These are phyloP conservation scores for Sugiyamaella grinbergsii DNA, from an alignment of 1,139 yeast genomes.

Conservation along the genomic window DNA sequence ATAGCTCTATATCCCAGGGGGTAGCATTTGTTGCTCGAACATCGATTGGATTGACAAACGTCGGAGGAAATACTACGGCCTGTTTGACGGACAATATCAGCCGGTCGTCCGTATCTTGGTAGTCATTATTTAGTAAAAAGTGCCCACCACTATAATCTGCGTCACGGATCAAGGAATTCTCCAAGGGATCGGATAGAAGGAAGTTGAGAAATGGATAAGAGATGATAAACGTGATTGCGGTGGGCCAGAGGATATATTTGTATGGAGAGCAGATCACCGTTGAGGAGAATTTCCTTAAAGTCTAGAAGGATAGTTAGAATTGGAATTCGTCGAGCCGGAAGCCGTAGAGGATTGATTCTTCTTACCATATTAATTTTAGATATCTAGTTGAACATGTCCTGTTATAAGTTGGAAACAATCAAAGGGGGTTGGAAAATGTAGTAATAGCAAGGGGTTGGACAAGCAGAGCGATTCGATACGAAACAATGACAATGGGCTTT, in stretches of 20 bases:
- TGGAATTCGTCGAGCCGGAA: too few species aligned
- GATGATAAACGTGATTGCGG: slow-evolving; percentile 52
- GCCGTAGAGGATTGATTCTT: too few species aligned
- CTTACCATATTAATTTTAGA: too few species aligned
- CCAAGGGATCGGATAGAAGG: slow-evolving; percentile 32
- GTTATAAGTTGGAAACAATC: too few species aligned
- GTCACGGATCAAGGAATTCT: slow-evolving; percentile 14
- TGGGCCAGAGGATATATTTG: slow-evolving; percentile 53
- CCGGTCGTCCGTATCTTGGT: too few species aligned
- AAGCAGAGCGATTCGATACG: too few species aligned
- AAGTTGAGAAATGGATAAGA: slow-evolving; percentile 54
- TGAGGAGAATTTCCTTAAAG: slow-evolving; percentile 35
- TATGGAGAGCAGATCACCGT: slow-evolving; percentile 47
- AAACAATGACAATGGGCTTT: too few species aligned
- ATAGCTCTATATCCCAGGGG: slow-evolving; percentile 6
- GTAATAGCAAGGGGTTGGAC: too few species aligned
- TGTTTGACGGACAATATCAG: slow-evolving; percentile 39
- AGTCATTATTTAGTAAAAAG: too few species aligned
- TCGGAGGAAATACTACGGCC: slow-evolving; percentile 41
- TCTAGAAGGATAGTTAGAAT: slow-evolving; percentile 15
- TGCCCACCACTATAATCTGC: neutral
- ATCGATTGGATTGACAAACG: slow-evolving; percentile 30
- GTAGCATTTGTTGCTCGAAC: neutral
- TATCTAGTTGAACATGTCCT: too few species aligned
- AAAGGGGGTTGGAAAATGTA: too few species aligned